Evolutionary conservation across 169 alveolate genomes (phyloP), one percentile per base, ranked within the genome.

Genomic region (Plasmodium berghei): DNA sequence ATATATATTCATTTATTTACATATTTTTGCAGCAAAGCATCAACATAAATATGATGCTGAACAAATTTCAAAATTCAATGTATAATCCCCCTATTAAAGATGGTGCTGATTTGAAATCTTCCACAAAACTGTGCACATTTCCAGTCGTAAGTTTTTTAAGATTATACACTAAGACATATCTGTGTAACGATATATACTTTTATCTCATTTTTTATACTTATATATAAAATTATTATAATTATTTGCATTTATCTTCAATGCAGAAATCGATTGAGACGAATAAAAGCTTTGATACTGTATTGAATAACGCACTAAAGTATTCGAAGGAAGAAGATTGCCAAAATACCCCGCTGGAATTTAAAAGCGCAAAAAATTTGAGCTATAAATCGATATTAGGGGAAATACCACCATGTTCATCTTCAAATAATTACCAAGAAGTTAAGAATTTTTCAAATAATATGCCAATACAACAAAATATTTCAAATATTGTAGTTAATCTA

Each of bases 371-470:
- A n/a, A 24, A 62, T 14, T 59, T 63, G 14, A 77, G 73, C 42
- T 77, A 77, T 46, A 77, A 52, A 77, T 63, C 63, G 20, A 70
- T 58, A 10, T 77, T 77, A 42, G 73, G 89, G 54, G 77, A 58
- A 64, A 34, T 70, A 5, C 56, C 80, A 40, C 1, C 34, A 56
- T 24, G 16, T 16, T 28, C 59, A 49, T 16, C 70, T 64, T 24
- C 48, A 28, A 67, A 77, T 45, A 64, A 46, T 48, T 77, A 52
- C 40, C 73, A 77, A 56, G 69, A 63, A 54, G 46, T 70, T 6
- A 77, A 77, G 42, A 56, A 26, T 42, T 64, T 48, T 24, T 45
- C 89, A 34, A 77, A 56, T 20, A 77, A 77, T 56, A 64, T 59
- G 48, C 89, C 70, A 14, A 56, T 66, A 42, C 87, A 72, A 61